Evolutionary conservation across 129 eudicot genomes (phyloP), one percentile per base, ranked within the genome.

Genomic region (Artemisia annua): DNA sequence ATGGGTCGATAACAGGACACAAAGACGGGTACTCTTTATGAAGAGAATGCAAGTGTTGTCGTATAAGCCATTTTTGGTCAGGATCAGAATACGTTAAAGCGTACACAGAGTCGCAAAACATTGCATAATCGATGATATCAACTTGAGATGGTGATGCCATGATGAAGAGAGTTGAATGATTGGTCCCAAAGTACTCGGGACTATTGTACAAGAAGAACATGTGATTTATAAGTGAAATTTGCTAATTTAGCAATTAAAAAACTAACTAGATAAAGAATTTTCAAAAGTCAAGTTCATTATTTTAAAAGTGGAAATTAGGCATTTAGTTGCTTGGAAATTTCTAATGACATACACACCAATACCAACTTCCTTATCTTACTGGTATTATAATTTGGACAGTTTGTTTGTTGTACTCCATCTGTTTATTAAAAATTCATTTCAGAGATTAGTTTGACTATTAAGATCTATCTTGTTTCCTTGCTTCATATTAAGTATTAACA

Each of bases 31-130:
- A 88, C 63, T 86, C 82, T 22, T 72, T 75, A 44, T 75, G 71
- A 28, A 91, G 84, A 5, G 85, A 55, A 6, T 85, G 52, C 28
- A 91, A 83, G 63, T 91, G 95, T 14, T 80, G 26, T 16, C 91
- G 82, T 19, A 91, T 87, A 18, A 88, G 20, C 89, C 83, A 82
- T 80, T 87, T 91, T 30, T 91, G 89, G 66, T 81, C 79, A 1
- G 89, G 82, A 70, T 85, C 87, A 0, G 67, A n/a, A 76, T 88
- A 91, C 13, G 95, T 81, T 55, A 82, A 66, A 5, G 80, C 82
- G 20, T 51, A 74, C 1, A 56, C 46, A 43, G 66, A 46, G 67
- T 79, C 48, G 76, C 86, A 78, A 28, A 68, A 88, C 19, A 91
- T 85, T 19, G 95, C 91, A 26, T 79, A 65, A 9, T 91, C 89